Evolutionary conservation across 2,329 filamentous ascomycete genomes (phyloP).

Genomic region (Fusarium zealandicum): DNA sequence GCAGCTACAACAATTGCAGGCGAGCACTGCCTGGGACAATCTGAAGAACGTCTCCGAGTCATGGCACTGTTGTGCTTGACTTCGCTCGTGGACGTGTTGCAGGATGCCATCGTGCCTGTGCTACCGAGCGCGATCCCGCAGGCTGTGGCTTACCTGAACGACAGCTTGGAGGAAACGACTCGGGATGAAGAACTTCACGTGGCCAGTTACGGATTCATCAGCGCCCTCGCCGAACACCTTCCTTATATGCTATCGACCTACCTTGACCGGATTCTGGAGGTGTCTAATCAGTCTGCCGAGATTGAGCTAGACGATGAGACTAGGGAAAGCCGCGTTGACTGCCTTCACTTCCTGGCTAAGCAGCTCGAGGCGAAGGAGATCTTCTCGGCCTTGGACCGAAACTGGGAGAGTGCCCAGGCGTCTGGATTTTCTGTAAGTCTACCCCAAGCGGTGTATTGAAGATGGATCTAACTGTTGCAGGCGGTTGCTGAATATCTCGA

Average conservation of each 20-base stretch:
- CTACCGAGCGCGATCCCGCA: slow-evolving; percentile 78
- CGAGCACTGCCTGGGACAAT: slow-evolving; percentile 75
- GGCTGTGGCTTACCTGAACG: slow-evolving; percentile 73
- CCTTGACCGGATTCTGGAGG: slow-evolving; percentile 73
- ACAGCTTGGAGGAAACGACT: slow-evolving; percentile 62
- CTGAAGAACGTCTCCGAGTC: slow-evolving; percentile 75
- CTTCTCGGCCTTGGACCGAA: slow-evolving; percentile 74
- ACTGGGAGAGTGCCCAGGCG: slow-evolving; percentile 71
- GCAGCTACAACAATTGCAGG: slow-evolving; percentile 81
- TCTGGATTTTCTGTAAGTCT: slow-evolving; percentile 67
- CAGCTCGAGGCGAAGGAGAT: slow-evolving; percentile 80
- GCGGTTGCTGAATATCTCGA: slow-evolving; percentile 74
- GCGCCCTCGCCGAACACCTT: slow-evolving; percentile 79
- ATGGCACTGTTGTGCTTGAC: slow-evolving; percentile 90
- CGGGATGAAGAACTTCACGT: slow-evolving; percentile 75
- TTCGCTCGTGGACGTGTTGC: slow-evolving; percentile 86
- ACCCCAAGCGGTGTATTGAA: background rate
- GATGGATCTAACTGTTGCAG: slow-evolving; percentile 51
- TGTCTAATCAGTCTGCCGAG: slow-evolving; percentile 76
- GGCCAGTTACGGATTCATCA: slow-evolving; percentile 81
- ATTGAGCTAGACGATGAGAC: slow-evolving; percentile 67
- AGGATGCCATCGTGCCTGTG: slow-evolving; percentile 84
- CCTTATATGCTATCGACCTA: slow-evolving; percentile 89
- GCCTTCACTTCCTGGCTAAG: slow-evolving; percentile 77
- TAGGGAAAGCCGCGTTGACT: slow-evolving; percentile 70